phyloP scores from a whole-genome alignment of 2,329 filamentous ascomycete species.

The Cryphonectria parasitica region DNA sequence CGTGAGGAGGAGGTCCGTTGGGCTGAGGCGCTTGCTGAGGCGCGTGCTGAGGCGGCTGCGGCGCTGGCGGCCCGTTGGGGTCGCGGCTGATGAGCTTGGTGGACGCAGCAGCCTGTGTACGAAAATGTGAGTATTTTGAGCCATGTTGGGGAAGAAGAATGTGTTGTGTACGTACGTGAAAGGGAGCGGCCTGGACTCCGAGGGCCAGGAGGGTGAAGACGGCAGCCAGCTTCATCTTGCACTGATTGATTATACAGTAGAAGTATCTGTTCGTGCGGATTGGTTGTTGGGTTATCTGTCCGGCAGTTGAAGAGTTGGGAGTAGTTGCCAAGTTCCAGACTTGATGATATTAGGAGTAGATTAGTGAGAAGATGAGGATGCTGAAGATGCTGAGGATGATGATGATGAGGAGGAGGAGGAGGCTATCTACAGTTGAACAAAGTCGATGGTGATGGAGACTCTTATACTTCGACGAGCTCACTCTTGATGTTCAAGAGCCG shows the following conservation, averaged over 20 bases:
- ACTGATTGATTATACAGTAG: constrained; percentile 6
- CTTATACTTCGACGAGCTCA: constrained; percentile 10
- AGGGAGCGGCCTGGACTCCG: constrained; percentile 13
- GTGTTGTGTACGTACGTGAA: neutral
- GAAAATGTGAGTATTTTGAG: neutral
- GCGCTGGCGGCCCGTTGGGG: neutral
- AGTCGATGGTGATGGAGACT: neutral
- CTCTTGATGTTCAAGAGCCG: neutral
- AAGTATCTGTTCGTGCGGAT: no score
- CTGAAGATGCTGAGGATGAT: neutral
- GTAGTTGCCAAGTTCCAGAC: constrained; percentile 11
- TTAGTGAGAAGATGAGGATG: neutral
- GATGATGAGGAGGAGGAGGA: constrained; percentile 3
- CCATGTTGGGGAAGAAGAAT: neutral
- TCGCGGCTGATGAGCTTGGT: constrained; percentile 7
- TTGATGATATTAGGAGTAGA: constrained; percentile 2
- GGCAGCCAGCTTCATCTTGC: constrained; percentile 12
- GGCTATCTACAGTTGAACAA: neutral
- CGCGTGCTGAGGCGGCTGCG: neutral
- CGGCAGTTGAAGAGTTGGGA: neutral
- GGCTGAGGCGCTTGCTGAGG: no score
- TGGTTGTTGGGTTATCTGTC: neutral
- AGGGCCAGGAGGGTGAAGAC: constrained; percentile 13
- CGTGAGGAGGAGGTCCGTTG: neutral
- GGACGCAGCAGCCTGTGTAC: neutral